A percentile compares a stretch with the other conserved stretches of the same genome.
These are phyloP conservation scores for Chrysopogon serrulatus DNA, from an alignment of 176 grass and related monocot genomes.

Conservation along the genomic window DNA sequence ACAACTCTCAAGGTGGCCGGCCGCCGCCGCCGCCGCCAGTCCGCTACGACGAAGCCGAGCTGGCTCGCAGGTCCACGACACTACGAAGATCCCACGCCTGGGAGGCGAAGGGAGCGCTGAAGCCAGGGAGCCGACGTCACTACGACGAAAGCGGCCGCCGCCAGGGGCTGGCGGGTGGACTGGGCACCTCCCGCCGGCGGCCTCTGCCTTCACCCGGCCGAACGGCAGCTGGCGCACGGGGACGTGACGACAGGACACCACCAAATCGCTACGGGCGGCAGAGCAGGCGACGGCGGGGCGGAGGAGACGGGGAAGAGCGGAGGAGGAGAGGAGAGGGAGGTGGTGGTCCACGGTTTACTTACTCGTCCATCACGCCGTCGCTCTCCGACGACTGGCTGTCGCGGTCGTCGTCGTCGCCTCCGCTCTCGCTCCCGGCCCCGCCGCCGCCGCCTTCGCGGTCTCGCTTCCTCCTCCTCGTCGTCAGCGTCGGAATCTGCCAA, in stretches of 20 bases:
- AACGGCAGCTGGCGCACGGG: background rate
- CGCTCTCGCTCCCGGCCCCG: background rate
- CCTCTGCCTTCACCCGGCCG: background rate
- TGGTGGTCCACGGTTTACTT: background rate
- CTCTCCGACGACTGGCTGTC: slow-evolving; percentile 38
- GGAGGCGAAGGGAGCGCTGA: background rate
- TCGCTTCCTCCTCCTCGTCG: slow-evolving; percentile 9
- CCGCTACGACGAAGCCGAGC: background rate
- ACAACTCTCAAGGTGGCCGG: background rate
- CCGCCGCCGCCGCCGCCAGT: background rate
- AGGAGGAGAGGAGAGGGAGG: background rate
- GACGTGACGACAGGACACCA: slow-evolving; percentile 20
- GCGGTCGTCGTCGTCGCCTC: slow-evolving; percentile 20
- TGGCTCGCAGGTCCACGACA: background rate
- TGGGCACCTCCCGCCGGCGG: background rate
- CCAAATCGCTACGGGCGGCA: slow-evolving; percentile 25
- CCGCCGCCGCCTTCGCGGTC: slow-evolving; percentile 11
- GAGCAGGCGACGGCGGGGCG: slow-evolving; percentile 12
- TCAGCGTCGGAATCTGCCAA: slow-evolving; percentile 52
- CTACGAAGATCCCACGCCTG: slow-evolving; percentile 38
- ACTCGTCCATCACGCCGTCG: slow-evolving; percentile 50
- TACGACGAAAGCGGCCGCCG: background rate
- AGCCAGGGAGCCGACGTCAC: slow-evolving; percentile 9
- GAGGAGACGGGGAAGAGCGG: background rate
- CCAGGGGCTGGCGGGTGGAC: background rate